A percentile compares a stretch with the other conserved stretches of the same genome.
phyloP scores from a whole-genome alignment of 2,329 filamentous ascomycete species.

The Paecilomyces variotii region DNA sequence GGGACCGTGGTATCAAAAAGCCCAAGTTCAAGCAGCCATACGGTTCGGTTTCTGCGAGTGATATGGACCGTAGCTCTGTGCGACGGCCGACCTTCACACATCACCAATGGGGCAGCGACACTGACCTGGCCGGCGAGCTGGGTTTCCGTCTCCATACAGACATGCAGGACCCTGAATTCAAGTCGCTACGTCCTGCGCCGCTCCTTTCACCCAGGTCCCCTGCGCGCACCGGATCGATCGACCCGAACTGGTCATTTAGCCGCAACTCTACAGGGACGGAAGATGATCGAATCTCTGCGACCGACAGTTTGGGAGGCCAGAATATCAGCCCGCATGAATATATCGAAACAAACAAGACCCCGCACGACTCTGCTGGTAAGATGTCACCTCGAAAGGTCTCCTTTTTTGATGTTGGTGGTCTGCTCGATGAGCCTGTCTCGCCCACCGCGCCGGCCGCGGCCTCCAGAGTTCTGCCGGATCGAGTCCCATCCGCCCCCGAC shows the following conservation, averaged over 20 bases:
- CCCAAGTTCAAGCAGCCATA: slow-evolving; percentile 58
- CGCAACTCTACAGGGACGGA: slow-evolving; percentile 14
- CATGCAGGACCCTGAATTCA: slow-evolving; percentile 31
- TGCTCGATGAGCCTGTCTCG: slow-evolving; percentile 55
- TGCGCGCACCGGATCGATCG: slow-evolving; percentile 20
- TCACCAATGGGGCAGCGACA: slow-evolving; percentile 78
- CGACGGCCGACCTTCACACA: slow-evolving; percentile 52
- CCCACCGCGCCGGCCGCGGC: slow-evolving; percentile 5
- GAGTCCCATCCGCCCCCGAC: background rate
- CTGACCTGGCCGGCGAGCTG: slow-evolving; percentile 74
- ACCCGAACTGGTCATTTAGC: slow-evolving; percentile 27
- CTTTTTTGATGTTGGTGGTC: slow-evolving; percentile 77
- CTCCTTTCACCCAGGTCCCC: slow-evolving; percentile 25
- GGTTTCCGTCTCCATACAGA: slow-evolving; percentile 59
- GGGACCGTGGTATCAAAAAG: slow-evolving; percentile 86
- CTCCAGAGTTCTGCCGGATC: slow-evolving; percentile 1
- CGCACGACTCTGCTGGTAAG: slow-evolving; percentile 26
- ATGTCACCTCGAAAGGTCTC: slow-evolving; percentile 56
- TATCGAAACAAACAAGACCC: slow-evolving; percentile 20
- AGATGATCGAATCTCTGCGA: slow-evolving; percentile 18
- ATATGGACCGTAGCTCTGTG: slow-evolving; percentile 34
- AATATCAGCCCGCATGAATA: slow-evolving; percentile 28
- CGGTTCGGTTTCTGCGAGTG: slow-evolving; percentile 40
- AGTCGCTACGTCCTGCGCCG: slow-evolving; percentile 30
- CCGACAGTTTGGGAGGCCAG: slow-evolving; percentile 21